A percentile compares a stretch with the other conserved stretches of the same genome.
Evolutionary conservation across 805 yeast genomes (phyloP).

Genomic region (Sugiyamaella boreocaroliniensis): DNA sequence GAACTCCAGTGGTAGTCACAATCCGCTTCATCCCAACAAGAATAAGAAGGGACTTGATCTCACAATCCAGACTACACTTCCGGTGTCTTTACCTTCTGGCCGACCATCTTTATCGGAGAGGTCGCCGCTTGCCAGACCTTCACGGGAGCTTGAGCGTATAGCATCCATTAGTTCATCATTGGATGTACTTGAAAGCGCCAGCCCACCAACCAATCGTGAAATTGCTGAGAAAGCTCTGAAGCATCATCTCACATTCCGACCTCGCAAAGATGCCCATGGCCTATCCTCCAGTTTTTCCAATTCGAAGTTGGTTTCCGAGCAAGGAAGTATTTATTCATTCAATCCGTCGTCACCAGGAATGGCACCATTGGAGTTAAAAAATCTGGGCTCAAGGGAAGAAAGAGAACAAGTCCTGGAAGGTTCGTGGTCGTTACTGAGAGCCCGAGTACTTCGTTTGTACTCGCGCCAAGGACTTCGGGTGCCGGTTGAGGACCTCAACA

Average conservation of each 20-base stretch:
- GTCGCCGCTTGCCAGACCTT: slow-evolving; percentile 30
- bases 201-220: slow-evolving; percentile 5
- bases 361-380: slow-evolving; percentile 27
- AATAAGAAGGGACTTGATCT: slow-evolving; percentile 17
- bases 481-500: slow-evolving; percentile 54
- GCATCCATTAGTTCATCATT: slow-evolving; percentile 29
- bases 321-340: slow-evolving; percentile 37
- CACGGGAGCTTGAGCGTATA: slow-evolving; percentile 32
- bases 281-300: slow-evolving; percentile 40
- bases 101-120: slow-evolving; percentile 24
- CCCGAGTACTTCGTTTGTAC: slow-evolving; percentile 42
- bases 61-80: slow-evolving; percentile 23
- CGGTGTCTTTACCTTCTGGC: slow-evolving; percentile 17
- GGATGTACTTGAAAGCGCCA: not conserved
- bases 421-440: slow-evolving; percentile 43
- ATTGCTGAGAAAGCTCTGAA: slow-evolving; percentile 20
- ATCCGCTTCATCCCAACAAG: slow-evolving; percentile 4
- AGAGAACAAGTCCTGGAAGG: slow-evolving; percentile 37
- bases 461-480: slow-evolving; percentile 41
- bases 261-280: slow-evolving; percentile 34
- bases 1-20: slow-evolving; percentile 4
- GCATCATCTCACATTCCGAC: slow-evolving; percentile 34
- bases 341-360: slow-evolving; percentile 33
- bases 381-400: slow-evolving; percentile 28
- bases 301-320: slow-evolving; percentile 36